A percentile compares a stretch with the other conserved stretches of the same genome.
phyloP scores from a whole-genome alignment of 345 rosid genomes.

The Euphorbia pulcherrima region DNA sequence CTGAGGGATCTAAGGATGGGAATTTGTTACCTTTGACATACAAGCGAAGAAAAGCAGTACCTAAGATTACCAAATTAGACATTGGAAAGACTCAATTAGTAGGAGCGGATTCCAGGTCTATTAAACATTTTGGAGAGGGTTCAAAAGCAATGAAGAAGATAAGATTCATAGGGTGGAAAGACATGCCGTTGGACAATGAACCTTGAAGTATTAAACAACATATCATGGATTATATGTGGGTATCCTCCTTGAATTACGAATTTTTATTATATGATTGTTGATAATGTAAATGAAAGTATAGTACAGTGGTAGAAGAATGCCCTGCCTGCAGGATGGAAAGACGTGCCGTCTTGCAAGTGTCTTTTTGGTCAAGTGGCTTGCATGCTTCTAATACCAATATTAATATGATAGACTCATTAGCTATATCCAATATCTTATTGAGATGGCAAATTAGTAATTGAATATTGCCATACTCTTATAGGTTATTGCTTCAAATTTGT shows the following conservation, averaged over 20 bases:
- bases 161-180: conserved; percentile 27
- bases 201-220: conserved; percentile 17
- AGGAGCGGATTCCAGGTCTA: conserved; percentile 26
- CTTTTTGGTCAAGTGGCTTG: not conserved
- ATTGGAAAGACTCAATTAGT: conserved; percentile 22
- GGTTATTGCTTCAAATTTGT: not conserved
- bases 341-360: not conserved
- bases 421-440: not conserved
- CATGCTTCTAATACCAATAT: not conserved
- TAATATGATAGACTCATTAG: not conserved
- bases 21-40: conserved; percentile 43
- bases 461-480: not conserved
- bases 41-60: conserved; percentile 51
- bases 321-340: conserved; percentile 2
- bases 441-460: not conserved
- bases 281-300: conserved; percentile 27
- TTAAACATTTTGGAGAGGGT: conserved; percentile 22
- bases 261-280: conserved; percentile 18
- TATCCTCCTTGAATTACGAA: conserved; percentile 14
- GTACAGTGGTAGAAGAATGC: conserved; percentile 24
- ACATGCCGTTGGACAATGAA: conserved; percentile 19
- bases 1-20: conserved; percentile 32
- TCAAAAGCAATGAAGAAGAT: conserved; percentile 27
- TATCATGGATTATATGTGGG: conserved; percentile 12
- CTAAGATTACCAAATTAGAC: conserved; percentile 26